A percentile compares a stretch with the other conserved stretches of the same genome.
Evolutionary conservation across 2,329 filamentous ascomycete species (phyloP).

Genomic region (Pleurostoma richardsiae): DNA sequence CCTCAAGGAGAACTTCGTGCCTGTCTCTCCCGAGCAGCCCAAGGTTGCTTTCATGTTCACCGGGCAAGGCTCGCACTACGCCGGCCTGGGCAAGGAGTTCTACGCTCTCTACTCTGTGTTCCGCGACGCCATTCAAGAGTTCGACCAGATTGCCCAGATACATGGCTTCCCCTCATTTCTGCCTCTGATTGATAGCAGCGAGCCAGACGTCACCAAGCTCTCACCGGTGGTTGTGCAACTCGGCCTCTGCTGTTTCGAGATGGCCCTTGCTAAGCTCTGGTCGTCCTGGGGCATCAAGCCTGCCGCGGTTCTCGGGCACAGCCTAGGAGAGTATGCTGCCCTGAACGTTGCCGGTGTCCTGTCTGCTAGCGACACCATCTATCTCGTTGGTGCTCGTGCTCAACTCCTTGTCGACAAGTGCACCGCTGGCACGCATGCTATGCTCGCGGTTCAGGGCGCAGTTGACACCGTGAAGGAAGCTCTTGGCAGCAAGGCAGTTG

Average conservation of each 20-base stretch:
- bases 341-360: conserved; percentile 67
- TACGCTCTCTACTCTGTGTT: conserved; percentile 42
- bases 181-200: conserved; percentile 41
- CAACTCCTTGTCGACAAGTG: conserved; percentile 61
- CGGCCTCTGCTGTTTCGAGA: conserved; percentile 49
- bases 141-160: conserved; percentile 45
- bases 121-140: conserved; percentile 48
- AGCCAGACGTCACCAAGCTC: conserved; percentile 34
- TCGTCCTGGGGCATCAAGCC: conserved; percentile 50
- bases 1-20: conserved; percentile 35
- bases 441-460: conserved; percentile 43
- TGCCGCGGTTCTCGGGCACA: conserved; percentile 45
- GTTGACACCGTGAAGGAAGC: conserved; percentile 48
- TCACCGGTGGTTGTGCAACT: conserved; percentile 50
- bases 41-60: conserved; percentile 51
- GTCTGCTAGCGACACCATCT: conserved; percentile 66
- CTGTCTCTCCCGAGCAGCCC: conserved; percentile 36
- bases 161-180: conserved; percentile 53
- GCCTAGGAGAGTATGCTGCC: conserved; percentile 65
- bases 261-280: conserved; percentile 53
- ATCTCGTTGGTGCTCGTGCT: conserved; percentile 65
- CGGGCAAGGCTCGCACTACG: conserved; percentile 50
- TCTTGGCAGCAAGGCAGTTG: conserved; percentile 33
- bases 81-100: conserved; percentile 45
- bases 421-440: conserved; percentile 59